A percentile compares a stretch with the other conserved stretches of the same genome.
Conservation (phyloP, 306 rosid genomes). For the Pyrus bretschneideri region DNA sequence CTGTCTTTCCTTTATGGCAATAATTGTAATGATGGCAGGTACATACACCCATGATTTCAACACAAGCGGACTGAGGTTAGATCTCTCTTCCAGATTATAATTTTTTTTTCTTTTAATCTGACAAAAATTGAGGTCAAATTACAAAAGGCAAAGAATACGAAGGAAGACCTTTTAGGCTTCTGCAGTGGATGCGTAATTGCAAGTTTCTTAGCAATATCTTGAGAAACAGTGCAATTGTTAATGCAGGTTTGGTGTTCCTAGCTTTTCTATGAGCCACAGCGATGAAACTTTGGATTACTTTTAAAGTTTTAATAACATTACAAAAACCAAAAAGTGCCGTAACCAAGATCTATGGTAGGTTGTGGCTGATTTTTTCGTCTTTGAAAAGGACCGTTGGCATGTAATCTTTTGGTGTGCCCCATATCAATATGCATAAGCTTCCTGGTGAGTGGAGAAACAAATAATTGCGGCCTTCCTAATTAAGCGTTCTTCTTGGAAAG, state of each 20-base stretch:
- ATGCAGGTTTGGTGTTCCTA: not conserved
- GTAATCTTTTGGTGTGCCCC: not conserved
- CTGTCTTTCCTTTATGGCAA: too few relatives aligned
- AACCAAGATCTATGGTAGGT: not conserved
- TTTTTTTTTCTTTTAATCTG: not conserved
- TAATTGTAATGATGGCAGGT: too few relatives aligned
- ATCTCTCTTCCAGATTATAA: constrained; percentile 1
- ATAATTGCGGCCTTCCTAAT: constrained; percentile 21
- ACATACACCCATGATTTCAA: too few relatives aligned
- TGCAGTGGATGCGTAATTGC: not conserved
- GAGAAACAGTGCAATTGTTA: not conserved
- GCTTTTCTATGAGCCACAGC: not conserved
- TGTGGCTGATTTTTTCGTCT: not conserved
- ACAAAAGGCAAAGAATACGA: not conserved
- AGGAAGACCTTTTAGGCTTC: not conserved
- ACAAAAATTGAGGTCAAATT: too few relatives aligned
- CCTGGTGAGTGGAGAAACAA: constrained; percentile 17
- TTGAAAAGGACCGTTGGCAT: not conserved
- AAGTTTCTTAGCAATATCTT: not conserved
- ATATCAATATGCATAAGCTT: not conserved
- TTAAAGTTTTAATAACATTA: not conserved
- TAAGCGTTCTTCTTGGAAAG: constrained; percentile 43
- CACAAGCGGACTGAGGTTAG: constrained; percentile 89
- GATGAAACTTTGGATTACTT: not conserved
- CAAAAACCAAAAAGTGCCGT: not conserved